phyloP scores from a whole-genome alignment of 495 filamentous ascomycete species.

The Friedmanniomyces endolithicus region DNA sequence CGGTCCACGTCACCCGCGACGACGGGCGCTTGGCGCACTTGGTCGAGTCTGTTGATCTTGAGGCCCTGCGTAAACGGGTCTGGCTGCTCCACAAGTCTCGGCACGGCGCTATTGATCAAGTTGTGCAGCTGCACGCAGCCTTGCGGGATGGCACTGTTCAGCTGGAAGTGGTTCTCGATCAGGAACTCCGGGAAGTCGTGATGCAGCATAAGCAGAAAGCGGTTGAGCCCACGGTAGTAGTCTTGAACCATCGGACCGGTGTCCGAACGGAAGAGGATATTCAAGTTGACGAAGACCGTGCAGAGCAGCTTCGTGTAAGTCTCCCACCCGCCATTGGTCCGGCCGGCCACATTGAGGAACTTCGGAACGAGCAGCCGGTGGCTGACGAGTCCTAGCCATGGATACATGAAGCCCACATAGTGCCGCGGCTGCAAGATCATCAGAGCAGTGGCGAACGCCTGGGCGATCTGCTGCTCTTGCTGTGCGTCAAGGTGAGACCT shows the following conservation, averaged over 20 bases:
- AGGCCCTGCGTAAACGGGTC: conserved; percentile 71
- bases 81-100: conserved; percentile 55
- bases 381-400: conserved; percentile 68
- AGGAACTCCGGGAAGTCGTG: conserved; percentile 94
- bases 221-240: conserved; percentile 70
- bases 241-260: conserved; percentile 62
- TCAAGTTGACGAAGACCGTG: conserved; percentile 59
- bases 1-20: conserved; percentile 49
- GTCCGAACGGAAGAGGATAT: conserved; percentile 53
- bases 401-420: conserved; percentile 70
- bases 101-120: conserved; percentile 72
- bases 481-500: neutral
- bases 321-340: conserved; percentile 52
- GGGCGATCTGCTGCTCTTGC: conserved; percentile 3
- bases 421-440: conserved; percentile 60
- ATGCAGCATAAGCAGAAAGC: conserved; percentile 71
- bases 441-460: conserved; percentile 58
- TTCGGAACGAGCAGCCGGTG: conserved; percentile 80
- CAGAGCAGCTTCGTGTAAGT: conserved; percentile 64
- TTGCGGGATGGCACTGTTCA: conserved; percentile 73
- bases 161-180: conserved; percentile 68
- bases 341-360: conserved; percentile 56
- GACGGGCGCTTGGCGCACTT: conserved; percentile 54
- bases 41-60: conserved; percentile 69
- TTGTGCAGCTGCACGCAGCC: conserved; percentile 85